These are phyloP conservation scores for Cyclotella baltica DNA, from an alignment of 108 stramenopile species.

Conservation along the genomic window DNA sequence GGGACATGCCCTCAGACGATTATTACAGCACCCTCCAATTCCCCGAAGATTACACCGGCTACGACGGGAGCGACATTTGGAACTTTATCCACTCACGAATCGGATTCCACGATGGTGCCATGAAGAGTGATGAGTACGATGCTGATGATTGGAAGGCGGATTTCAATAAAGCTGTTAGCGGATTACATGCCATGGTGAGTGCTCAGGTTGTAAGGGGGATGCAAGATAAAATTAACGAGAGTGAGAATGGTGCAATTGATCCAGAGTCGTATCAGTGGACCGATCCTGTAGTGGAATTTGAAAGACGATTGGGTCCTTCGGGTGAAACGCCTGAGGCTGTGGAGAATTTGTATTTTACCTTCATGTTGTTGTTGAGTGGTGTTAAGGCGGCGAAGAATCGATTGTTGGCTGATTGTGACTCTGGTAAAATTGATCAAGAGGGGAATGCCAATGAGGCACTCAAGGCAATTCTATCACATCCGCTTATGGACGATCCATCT, in stretches of 20 bases:
- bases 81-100: slow-evolving; percentile 84
- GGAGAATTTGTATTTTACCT: slow-evolving; percentile 94
- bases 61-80: slow-evolving; percentile 88
- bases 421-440: slow-evolving; percentile 58
- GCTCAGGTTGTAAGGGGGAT: slow-evolving; percentile 83
- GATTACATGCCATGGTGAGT: slow-evolving; percentile 84
- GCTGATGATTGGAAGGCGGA: slow-evolving; percentile 90
- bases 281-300: slow-evolving; percentile 78
- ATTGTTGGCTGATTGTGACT: slow-evolving; percentile 71
- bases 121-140: slow-evolving; percentile 61
- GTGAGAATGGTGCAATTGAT: slow-evolving; percentile 55
- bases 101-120: slow-evolving; percentile 57
- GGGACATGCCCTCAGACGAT: slow-evolving; percentile 92
- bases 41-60: slow-evolving; percentile 89
- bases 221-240: slow-evolving; percentile 61
- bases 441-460: slow-evolving; percentile 47
- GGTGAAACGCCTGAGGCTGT: slow-evolving; percentile 89
- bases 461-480: slow-evolving; percentile 55
- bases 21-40: slow-evolving; percentile 86
- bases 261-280: slow-evolving; percentile 67
- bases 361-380: slow-evolving; percentile 92
- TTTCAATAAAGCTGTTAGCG: slow-evolving; percentile 89
- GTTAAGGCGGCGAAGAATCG: slow-evolving; percentile 75
- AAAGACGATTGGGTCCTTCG: slow-evolving; percentile 68
- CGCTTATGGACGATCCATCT: slow-evolving; percentile 65